Conservation (phyloP, 257 asterid genomes). For the Nicotiana knightiana region DNA sequence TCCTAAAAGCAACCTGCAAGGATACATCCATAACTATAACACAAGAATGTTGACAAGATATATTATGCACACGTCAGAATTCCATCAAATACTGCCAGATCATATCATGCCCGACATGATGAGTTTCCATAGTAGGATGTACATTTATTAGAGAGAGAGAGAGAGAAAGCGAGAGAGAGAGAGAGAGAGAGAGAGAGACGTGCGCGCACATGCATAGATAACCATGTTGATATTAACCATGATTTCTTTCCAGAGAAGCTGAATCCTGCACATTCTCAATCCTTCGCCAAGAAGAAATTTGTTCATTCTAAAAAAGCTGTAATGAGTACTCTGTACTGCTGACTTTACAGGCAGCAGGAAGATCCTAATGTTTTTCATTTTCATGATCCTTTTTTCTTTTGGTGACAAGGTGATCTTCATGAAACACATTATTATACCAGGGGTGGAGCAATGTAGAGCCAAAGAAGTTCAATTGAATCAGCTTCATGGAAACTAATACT, state of each 20-base stretch:
- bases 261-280: background rate
- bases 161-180: too few relatives aligned
- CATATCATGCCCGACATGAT: background rate
- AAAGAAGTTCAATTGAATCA: too few relatives aligned
- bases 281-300: background rate
- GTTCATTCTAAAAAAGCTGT: background rate
- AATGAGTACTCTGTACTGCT: background rate
- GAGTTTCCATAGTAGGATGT: background rate
- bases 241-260: background rate
- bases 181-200: too few relatives aligned
- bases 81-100: conserved; percentile 5
- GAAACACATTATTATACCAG: background rate
- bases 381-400: background rate
- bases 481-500: too few relatives aligned
- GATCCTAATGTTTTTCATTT: background rate
- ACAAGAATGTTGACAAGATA: background rate
- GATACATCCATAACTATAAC: conserved; percentile 7
- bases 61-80: background rate
- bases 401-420: background rate
- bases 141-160: background rate
- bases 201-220: background rate
- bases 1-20: conserved; percentile 71
- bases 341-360: background rate
- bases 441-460: too few relatives aligned
- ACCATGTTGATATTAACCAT: background rate